phyloP scores from a whole-genome alignment of 495 filamentous ascomycete genomes.

The Tuber aestivum region DNA sequence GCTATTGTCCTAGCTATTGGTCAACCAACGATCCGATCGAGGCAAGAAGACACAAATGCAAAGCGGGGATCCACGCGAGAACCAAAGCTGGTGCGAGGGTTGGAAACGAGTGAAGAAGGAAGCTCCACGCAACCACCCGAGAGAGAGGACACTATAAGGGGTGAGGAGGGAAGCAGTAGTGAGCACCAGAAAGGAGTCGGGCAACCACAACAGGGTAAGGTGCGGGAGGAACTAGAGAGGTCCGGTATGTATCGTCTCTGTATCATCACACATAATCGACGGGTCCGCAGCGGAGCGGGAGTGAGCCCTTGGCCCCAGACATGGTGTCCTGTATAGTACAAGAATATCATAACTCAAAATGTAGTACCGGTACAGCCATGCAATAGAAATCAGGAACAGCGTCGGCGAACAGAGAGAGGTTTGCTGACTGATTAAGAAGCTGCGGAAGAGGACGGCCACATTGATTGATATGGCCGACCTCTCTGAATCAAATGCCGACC shows the following conservation, averaged over 20 bases:
- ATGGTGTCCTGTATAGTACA: not conserved
- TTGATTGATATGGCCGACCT: too few relatives aligned
- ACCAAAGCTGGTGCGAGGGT: conserved; percentile 28
- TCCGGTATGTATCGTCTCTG: not conserved
- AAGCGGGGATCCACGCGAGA: conserved; percentile 25
- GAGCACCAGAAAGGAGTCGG: conserved; percentile 10
- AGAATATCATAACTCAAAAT: not conserved
- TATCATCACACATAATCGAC: not conserved
- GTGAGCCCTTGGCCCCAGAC: not conserved
- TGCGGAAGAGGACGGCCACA: conserved; percentile 3
- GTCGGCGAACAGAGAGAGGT: not conserved
- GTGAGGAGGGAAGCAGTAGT: conserved; percentile 8
- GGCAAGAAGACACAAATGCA: conserved; percentile 26
- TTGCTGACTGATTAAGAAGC: not conserved
- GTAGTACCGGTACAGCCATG: conserved; percentile 18
- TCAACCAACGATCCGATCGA: conserved; percentile 33
- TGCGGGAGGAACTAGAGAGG: conserved; percentile 19
- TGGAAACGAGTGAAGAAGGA: conserved; percentile 31
- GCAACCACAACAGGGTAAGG: conserved; percentile 7
- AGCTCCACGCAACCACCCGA: conserved; percentile 34
- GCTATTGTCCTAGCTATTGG: conserved; percentile 28
- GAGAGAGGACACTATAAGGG: conserved; percentile 12
- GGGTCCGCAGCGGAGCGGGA: not conserved
- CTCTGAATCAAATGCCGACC: too few relatives aligned
- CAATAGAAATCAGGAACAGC: conserved; percentile 15